Base-by-base conservation (phyloP, 768 basidiomycete species). In the Brasilioporus rufonigricans region DNA sequence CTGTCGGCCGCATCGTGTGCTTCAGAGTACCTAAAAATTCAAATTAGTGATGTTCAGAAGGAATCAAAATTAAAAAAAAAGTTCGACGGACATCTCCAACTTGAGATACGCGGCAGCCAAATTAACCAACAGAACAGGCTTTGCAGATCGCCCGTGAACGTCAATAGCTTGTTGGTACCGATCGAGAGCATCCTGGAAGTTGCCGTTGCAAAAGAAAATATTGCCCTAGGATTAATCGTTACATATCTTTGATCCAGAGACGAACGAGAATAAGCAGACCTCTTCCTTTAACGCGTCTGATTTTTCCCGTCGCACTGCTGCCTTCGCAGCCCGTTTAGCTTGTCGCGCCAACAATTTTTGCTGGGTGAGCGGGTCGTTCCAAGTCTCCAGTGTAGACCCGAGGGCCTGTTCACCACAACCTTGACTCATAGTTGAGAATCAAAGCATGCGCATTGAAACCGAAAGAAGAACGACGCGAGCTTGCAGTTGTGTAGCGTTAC, bases 71-170 rank as follows among this genome's bases (percentile, higher is more conserved):
- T n/a, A 16, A 19, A 6, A 26, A 26, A 45, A n/a, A 16, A 7
- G 16, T 14, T 31, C 0, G 11, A 58, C 68, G 35, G 11, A 73
- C 75, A 73, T 73, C 43, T 71, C 66, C 4, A 79, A 63, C 56
- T 78, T 76, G 13, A 81, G 64, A 58, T 75, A 75, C 1, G 76
- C 69, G 19, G 71, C 70, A 0, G 77, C 72, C 24, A 80, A 61
- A 55, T 81, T 81, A 11, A 71, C 48, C 44, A 80, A 65, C 50
- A 76, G 73, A 5, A 73, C 55, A 0, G 76, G 68, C 24, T 75
- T 70, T 6, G 41, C 19, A 12, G 56, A 52, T 0, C 67, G 62
- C 1, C 77, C 74, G 40, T 79, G 73, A 19, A 71, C 61, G 2
- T 63, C 35, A 2, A 74, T 69, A 0, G 80, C 80, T 2, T 58